These are phyloP conservation scores for Fonsecaea pugnacius DNA, from an alignment of 2,329 filamentous ascomycete species.

Conservation along the genomic window DNA sequence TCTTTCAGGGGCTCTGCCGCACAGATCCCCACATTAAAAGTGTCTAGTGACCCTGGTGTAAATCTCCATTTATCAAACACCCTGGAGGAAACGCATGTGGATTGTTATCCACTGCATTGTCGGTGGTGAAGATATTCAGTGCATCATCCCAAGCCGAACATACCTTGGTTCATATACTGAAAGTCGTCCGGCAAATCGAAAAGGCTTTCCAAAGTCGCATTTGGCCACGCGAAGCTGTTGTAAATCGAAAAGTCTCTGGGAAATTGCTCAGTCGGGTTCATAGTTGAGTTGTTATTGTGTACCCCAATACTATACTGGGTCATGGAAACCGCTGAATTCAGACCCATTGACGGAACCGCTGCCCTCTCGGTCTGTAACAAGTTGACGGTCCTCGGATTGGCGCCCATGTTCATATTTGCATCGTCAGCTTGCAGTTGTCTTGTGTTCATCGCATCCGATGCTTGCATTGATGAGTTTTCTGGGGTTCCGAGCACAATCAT, in stretches of 20 bases:
- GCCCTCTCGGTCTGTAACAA: background rate
- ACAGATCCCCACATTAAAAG: background rate
- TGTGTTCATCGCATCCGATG: background rate
- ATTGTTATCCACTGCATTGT: background rate
- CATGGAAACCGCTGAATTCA: background rate
- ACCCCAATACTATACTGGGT: background rate
- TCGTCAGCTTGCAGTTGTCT: background rate
- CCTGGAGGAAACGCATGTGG: background rate
- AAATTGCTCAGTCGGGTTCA: slow-evolving; percentile 10
- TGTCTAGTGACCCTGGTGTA: background rate
- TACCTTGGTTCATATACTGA: slow-evolving; percentile 19
- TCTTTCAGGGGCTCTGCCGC: background rate
- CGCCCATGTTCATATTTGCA: background rate
- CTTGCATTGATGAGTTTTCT: slow-evolving; percentile 7
- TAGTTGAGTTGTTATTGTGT: background rate
- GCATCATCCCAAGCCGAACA: slow-evolving; percentile 11
- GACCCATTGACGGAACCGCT: background rate
- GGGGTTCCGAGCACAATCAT: slow-evolving; percentile 15
- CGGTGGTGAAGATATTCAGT: background rate
- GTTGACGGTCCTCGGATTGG: background rate
- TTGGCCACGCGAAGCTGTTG: slow-evolving; percentile 23
- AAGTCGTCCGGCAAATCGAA: slow-evolving; percentile 25
- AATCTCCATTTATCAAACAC: background rate
- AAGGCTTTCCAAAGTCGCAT: slow-evolving; percentile 23
- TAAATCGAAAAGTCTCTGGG: slow-evolving; percentile 19